A percentile compares a stretch with the other conserved stretches of the same genome.
phyloP scores from a whole-genome alignment of 768 basidiomycete species.

The Pulveroboletus sp. region DNA sequence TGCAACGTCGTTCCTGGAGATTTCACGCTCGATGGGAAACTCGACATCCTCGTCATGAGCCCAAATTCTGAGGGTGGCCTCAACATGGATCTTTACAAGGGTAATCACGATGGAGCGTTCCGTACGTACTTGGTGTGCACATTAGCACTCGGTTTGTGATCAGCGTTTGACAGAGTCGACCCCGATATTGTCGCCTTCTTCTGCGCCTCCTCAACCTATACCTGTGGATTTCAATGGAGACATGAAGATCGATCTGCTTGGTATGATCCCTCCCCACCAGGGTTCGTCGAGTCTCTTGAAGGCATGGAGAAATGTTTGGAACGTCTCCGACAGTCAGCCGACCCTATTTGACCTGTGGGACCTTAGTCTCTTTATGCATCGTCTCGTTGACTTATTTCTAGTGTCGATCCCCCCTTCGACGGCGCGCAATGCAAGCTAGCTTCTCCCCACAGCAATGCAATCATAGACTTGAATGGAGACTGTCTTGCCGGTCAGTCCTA shows the following conservation, averaged over 20 bases:
- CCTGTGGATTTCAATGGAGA: constrained; percentile 83
- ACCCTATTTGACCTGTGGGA: constrained; percentile 67
- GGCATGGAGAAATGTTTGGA: constrained; percentile 82
- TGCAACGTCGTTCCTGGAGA: constrained; percentile 90
- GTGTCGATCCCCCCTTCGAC: constrained; percentile 54
- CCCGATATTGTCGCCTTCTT: constrained; percentile 53
- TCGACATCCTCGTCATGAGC: constrained; percentile 89
- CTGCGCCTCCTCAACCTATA: constrained; percentile 75
- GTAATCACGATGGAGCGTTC: constrained; percentile 58
- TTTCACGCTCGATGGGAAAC: constrained; percentile 85
- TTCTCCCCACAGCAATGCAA: constrained; percentile 91
- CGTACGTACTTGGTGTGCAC: constrained; percentile 39
- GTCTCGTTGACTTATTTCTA: constrained; percentile 25
- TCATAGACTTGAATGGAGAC: constrained; percentile 92
- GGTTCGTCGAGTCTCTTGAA: constrained; percentile 40
- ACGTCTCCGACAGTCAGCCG: constrained; percentile 46
- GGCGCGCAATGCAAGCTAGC: constrained; percentile 70
- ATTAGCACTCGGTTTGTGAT: neutral
- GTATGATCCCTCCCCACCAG: constrained; percentile 44
- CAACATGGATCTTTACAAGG: constrained; percentile 68
- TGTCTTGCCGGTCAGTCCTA: constrained; percentile 72
- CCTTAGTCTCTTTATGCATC: neutral
- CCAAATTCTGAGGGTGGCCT: constrained; percentile 48
- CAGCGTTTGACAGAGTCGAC: constrained; percentile 19
- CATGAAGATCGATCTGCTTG: constrained; percentile 85